Percentiles rank a stretch among this genome's conserved stretches.
Conservation (phyloP, 2,329 filamentous ascomycete species). For the Truncatella angustata region DNA sequence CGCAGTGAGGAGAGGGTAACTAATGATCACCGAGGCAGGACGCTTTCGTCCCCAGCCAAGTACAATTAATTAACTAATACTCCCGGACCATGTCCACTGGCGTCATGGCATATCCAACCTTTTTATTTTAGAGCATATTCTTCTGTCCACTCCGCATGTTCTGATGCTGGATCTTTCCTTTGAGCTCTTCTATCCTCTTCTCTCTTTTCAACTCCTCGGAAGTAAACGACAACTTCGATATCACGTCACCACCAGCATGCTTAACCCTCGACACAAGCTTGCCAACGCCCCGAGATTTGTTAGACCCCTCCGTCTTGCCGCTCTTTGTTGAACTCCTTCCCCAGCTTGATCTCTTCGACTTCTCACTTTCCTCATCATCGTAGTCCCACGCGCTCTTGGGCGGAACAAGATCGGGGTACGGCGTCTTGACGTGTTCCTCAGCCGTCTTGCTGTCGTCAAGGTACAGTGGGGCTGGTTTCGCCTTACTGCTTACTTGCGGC, state of each 20-base stretch:
- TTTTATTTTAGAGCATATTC: background rate
- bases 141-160: background rate
- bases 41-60: too few relatives aligned
- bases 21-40: too few relatives aligned
- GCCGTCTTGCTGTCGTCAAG: background rate
- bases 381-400: constrained; percentile 19
- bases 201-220: constrained; percentile 10
- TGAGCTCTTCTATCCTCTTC: constrained; percentile 24
- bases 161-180: constrained; percentile 31
- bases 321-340: background rate
- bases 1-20: too few relatives aligned
- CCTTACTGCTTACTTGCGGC: background rate
- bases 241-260: constrained; percentile 5
- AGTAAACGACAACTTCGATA: constrained; percentile 3
- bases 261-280: constrained; percentile 10
- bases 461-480: constrained; percentile 1
- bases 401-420: constrained; percentile 9
- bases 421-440: constrained; percentile 14
- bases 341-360: constrained; percentile 4
- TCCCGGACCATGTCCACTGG: too few relatives aligned
- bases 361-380: constrained; percentile 11
- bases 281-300: constrained; percentile 2
- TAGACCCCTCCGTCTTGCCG: background rate
- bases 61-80: too few relatives aligned
- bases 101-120: too few relatives aligned